Conservation (phyloP, 2,329 filamentous ascomycete species). For the Ophiostoma populinum region DNA sequence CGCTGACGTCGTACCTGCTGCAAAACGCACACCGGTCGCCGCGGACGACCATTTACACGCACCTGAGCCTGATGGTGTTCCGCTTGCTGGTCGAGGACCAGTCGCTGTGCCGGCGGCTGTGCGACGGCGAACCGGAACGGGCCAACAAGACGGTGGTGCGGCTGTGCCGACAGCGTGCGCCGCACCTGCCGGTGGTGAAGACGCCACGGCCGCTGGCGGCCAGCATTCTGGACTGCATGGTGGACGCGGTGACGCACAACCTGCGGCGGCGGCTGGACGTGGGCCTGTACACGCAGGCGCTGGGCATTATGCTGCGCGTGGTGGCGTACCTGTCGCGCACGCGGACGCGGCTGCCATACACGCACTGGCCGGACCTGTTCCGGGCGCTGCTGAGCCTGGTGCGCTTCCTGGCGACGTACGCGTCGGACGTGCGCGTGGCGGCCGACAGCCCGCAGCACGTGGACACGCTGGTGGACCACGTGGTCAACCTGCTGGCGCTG, state of each 20-base stretch:
- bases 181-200: conserved; percentile 60
- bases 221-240: conserved; percentile 67
- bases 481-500: conserved; percentile 70
- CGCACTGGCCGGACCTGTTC: conserved; percentile 94
- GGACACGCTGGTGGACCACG: conserved; percentile 54
- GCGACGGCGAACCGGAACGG: conserved; percentile 16
- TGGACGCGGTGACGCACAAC: conserved; percentile 90
- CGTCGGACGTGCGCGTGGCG: conserved; percentile 46
- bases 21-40: conserved; percentile 80
- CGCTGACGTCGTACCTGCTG: conserved; percentile 77
- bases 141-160: conserved; percentile 47
- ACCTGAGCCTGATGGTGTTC: conserved; percentile 70
- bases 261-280: conserved; percentile 71
- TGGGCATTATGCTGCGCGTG: conserved; percentile 68
- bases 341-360: conserved; percentile 61
- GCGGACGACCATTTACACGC: conserved; percentile 65
- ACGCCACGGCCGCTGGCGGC: conserved; percentile 58
- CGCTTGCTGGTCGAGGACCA: conserved; percentile 79
- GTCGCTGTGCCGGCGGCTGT: conserved; percentile 65
- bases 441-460: conserved; percentile 39
- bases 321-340: conserved; percentile 72
- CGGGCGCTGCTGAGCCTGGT: conserved; percentile 73
- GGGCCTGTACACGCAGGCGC: conserved; percentile 62
- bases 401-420: conserved; percentile 79
- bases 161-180: conserved; percentile 76